Percentiles rank a stretch among this genome's conserved stretches.
Conservation (phyloP, 805 yeast species). For the Yamadazyma phyllophila region DNA sequence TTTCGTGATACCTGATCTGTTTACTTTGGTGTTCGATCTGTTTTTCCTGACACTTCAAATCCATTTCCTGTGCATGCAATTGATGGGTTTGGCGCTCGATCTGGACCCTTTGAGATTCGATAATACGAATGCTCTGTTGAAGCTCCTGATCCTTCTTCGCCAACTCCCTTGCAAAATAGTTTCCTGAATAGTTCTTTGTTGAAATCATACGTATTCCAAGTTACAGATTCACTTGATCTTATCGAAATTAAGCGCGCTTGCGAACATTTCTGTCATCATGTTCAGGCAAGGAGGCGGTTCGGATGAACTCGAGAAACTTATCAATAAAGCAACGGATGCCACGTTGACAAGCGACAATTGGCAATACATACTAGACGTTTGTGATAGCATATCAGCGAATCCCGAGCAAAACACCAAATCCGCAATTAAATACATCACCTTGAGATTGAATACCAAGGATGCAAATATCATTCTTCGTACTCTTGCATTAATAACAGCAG, state of each 20-base stretch:
- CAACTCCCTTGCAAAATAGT: too few species aligned
- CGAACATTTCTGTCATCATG: neutral
- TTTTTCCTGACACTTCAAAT: too few species aligned
- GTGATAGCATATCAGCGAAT: conserved; percentile 34
- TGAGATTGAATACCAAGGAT: conserved; percentile 29
- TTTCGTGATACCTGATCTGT: too few species aligned
- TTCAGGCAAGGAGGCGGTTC: conserved; percentile 1
- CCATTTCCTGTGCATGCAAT: too few species aligned
- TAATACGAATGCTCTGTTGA: too few species aligned
- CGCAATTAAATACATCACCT: conserved; percentile 26
- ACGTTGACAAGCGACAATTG: conserved; percentile 43
- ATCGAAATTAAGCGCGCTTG: neutral
- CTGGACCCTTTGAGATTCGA: too few species aligned
- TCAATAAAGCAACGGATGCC: conserved; percentile 40
- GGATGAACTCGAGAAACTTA: conserved; percentile 16
- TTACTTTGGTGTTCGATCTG: too few species aligned
- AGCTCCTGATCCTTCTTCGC: too few species aligned
- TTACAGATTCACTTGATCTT: too few species aligned
- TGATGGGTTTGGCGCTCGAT: too few species aligned
- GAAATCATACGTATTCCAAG: too few species aligned
- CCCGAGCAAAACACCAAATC: conserved; percentile 38
- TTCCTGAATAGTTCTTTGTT: too few species aligned
- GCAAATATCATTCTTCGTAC: conserved; percentile 41
- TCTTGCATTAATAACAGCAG: conserved; percentile 34
- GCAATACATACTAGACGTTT: conserved; percentile 43